Base-by-base conservation (phyloP, 2,329 filamentous ascomycete species). In the Microdochium bolleyi region DNA sequence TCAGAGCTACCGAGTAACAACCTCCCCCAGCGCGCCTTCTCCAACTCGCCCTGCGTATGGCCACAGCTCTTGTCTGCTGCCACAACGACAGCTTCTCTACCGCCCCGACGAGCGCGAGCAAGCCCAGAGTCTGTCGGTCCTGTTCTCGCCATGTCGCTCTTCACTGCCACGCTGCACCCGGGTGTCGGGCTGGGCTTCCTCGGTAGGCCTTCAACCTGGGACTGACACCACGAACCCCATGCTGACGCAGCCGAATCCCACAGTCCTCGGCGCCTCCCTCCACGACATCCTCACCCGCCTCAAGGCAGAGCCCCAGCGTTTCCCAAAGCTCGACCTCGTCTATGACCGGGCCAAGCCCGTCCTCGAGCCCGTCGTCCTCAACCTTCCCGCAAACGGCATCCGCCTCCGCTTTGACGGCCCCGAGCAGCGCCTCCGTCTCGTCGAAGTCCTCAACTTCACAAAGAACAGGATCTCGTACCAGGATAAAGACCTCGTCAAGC, bases 391-490 rank as follows among this genome's bases (percentile, higher is more conserved):
- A 3, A 99, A 97, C 70, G 94, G 94, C 25, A 70, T 99, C 27
- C 87, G 92, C 13, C 73, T 99, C 51, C 89, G 89, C 44, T 99
- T 99, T 65, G 94, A 99, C 65, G 94, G 92, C 0, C 85, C 89
- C 3, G 92, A 97, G 62, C 94, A 99, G 70, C 84, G 92, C 34
- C 74, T 99, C 44, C 88, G 94, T 2, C 73, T 99, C 56, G 89
- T 99, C 60, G 94, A 99, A 69, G 83, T 97, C 8, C 71, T 89
- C 52, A 91, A 97, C 71, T 96, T 99, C 65, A 84, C 87, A 49
- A 94, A 90, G 67, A 90, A 84, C 56, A 82, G 85, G 56, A 82
- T 97, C 56, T 84, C 85, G 19, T 95, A 96, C 57, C 69, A 74
- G 56, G 73, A 74, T 51, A 75, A 83, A 58, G 80, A 83, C 57